Percentiles rank a stretch among this genome's conserved stretches.
Conservation (phyloP, 371 early-diverging fungal genomes). For the Mortierella sp. region DNA sequence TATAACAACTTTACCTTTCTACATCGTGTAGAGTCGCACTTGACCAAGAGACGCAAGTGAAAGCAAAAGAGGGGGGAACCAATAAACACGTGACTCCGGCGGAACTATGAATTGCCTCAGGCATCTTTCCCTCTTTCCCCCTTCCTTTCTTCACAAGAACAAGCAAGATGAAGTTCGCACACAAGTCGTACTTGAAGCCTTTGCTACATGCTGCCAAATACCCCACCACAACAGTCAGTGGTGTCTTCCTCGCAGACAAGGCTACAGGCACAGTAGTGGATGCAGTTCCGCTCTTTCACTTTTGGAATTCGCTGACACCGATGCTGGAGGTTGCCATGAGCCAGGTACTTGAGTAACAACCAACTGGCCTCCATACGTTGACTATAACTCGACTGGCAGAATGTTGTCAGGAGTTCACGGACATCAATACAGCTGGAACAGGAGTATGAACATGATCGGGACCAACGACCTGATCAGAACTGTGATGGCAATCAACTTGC, state of each 20-base stretch:
- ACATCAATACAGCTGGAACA: too few species aligned
- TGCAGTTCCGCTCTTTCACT: slow-evolving; percentile 84
- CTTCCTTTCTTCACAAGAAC: background rate
- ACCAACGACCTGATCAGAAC: too few species aligned
- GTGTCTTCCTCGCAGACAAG: slow-evolving; percentile 56
- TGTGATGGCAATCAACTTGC: too few species aligned
- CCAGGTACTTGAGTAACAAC: slow-evolving; percentile 76
- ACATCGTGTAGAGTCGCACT: too few species aligned
- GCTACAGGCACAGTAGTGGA: slow-evolving; percentile 56
- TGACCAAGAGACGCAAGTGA: too few species aligned
- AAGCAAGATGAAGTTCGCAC: slow-evolving; percentile 58
- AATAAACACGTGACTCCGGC: too few species aligned
- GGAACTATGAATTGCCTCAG: too few species aligned
- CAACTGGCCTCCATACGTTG: background rate
- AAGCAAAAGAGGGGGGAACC: too few species aligned
- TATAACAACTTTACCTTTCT: too few species aligned
- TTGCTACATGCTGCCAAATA: slow-evolving; percentile 86
- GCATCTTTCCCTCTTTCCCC: too few species aligned
- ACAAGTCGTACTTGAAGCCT: slow-evolving; percentile 76
- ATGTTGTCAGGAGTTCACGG: background rate
- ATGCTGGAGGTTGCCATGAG: slow-evolving; percentile 83
- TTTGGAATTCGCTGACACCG: slow-evolving; percentile 79
- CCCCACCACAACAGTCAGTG: slow-evolving; percentile 75
- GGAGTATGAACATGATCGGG: too few species aligned
- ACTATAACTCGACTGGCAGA: background rate